A percentile compares a stretch with the other conserved stretches of the same genome.
Evolutionary conservation across 108 stramenopile species (phyloP).

Genomic region (Craspedostauros australis): DNA sequence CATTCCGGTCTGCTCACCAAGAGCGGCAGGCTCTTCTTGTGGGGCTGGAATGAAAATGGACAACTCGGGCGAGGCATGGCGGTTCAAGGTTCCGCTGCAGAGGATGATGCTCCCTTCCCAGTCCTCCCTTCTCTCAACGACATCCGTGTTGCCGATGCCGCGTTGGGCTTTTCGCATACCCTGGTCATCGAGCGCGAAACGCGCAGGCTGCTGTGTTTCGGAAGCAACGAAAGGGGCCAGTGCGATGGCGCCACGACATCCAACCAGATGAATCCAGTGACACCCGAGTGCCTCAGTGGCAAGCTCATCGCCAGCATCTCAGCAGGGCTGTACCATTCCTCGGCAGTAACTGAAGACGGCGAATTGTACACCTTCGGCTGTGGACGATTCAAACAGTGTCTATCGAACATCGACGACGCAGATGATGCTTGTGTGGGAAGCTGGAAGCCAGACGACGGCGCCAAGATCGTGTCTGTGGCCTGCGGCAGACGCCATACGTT

Average conservation of each 20-base stretch:
- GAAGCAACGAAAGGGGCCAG: constrained; percentile 69
- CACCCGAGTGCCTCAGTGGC: constrained; percentile 18
- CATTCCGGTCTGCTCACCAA: constrained; percentile 66
- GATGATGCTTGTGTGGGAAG: constrained; percentile 16
- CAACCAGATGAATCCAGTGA: constrained; percentile 1
- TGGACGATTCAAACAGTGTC: constrained; percentile 57
- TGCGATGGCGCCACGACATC: constrained; percentile 17
- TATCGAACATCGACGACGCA: neutral
- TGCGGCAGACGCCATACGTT: constrained; percentile 73
- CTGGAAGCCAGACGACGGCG: constrained; percentile 69
- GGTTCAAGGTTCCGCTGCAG: neutral
- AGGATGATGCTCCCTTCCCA: constrained; percentile 10
- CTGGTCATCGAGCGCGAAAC: constrained; percentile 63
- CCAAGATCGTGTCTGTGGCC: constrained; percentile 42
- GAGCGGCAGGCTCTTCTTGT: constrained; percentile 60
- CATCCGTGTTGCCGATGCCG: constrained; percentile 45
- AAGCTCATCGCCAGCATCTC: constrained; percentile 36
- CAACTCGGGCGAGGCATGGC: constrained; percentile 44
- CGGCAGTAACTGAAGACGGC: constrained; percentile 53
- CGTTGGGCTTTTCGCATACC: constrained; percentile 73
- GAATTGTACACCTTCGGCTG: constrained; percentile 75
- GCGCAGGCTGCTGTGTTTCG: constrained; percentile 49
- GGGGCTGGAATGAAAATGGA: constrained; percentile 77
- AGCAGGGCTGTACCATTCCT: constrained; percentile 81
- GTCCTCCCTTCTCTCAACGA: constrained; percentile 22